Evolutionary conservation across 2,329 filamentous ascomycete genomes (phyloP), one percentile per base, ranked within the genome.

Genomic region (Diplodia mutila): DNA sequence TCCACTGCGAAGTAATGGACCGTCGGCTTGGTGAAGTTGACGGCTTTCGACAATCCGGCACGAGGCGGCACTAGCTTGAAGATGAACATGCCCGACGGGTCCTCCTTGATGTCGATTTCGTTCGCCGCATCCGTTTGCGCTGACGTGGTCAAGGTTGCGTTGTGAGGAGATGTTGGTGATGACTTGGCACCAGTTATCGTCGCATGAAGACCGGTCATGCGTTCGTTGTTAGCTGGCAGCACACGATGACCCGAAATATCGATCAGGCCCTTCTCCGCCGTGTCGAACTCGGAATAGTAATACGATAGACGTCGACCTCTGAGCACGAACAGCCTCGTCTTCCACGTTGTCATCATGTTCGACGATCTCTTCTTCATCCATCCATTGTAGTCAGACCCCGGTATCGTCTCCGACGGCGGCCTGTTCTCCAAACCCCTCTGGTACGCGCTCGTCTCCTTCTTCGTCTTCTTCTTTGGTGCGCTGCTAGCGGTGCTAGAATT

Each of bases 301-400:
- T 99, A 99, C 0, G 94, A 93, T 34, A 99, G 83, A 4, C 95
- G 90, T 64, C 94, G 89, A 34, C 95, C 95, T 75, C 93, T 94
- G 68, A 99, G 87, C 8, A 99, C 90, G 75, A 99, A 99, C n/a
- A 98, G 85, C 14, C 95, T 90, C 14, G 94, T 91, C 76, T 98
- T 99, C 95, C 95, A 99, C 1, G 94, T 97, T 2, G 93, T 93
- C 90, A 99, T 97, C 39, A 98, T 84, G 74, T 94, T 95, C 1
- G 93, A 94, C 69, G 93, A 97, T 80, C 96, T 94, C 85, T 99
- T 99, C 84, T 95, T 98, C 95, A 99, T 99, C 95, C 95, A 99
- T 1, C 95, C 95, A 74, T 90, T 94, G 78, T 97, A 98, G 75
- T 99, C 94, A 66, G 93, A 94, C 69, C 88, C 89, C 69, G 89